phyloP scores from a whole-genome alignment of 352 stramenopile species.

The Pythium scleroteichum region DNA sequence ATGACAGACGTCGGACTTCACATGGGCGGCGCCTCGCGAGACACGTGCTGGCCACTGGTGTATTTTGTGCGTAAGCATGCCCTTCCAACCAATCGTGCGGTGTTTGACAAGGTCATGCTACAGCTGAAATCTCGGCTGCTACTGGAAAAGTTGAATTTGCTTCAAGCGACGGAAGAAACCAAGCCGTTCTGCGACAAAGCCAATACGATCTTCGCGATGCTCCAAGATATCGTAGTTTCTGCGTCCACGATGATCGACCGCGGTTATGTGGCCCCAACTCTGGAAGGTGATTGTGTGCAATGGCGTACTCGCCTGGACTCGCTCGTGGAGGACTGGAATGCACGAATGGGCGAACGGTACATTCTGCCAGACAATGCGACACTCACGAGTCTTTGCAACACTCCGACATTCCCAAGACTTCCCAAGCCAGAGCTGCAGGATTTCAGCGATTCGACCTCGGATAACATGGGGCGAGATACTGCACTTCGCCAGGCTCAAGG shows the following conservation, averaged over 20 bases:
- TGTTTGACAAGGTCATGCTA: slow-evolving; percentile 46
- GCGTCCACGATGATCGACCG: slow-evolving; percentile 4
- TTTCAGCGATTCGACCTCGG: no score
- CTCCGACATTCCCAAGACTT: not conserved
- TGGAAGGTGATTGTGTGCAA: not conserved
- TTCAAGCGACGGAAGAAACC: not conserved
- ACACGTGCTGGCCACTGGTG: slow-evolving; percentile 63
- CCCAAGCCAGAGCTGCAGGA: no score
- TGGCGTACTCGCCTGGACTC: slow-evolving; percentile 7
- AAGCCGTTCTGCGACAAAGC: not conserved
- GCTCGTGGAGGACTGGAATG: slow-evolving; percentile 1
- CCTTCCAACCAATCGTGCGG: slow-evolving; percentile 26
- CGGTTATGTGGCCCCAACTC: not conserved
- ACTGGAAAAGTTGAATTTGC: not conserved
- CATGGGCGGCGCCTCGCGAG: slow-evolving; percentile 39
- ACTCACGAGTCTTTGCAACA: not conserved
- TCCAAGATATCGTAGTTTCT: not conserved
- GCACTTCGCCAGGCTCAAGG: no score
- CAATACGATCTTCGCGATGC: slow-evolving; percentile 15
- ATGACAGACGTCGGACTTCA: slow-evolving; percentile 55
- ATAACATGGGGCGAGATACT: no score
- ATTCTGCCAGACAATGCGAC: not conserved
- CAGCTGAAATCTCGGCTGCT: slow-evolving; percentile 25
- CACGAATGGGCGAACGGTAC: not conserved
- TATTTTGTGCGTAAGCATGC: slow-evolving; percentile 33